phyloP scores from a whole-genome alignment of 345 rosid genomes.

The Viola odorata region DNA sequence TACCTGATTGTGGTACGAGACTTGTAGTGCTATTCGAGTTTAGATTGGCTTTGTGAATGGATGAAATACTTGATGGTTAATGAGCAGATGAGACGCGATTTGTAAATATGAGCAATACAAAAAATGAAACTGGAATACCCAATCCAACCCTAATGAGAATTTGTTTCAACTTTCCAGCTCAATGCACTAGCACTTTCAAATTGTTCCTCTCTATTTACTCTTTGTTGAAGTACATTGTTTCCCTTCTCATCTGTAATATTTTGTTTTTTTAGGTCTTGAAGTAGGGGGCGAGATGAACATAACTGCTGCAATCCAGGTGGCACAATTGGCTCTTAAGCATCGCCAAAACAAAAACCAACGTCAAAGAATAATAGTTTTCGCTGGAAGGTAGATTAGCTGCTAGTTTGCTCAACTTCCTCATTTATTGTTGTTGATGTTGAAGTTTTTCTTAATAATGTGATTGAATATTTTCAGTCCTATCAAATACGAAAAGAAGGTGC shows the following conservation, averaged over 20 bases:
- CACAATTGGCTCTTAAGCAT: constrained; percentile 97
- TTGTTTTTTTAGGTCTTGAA: constrained; percentile 48
- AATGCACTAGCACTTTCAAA: not conserved
- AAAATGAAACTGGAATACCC: not conserved
- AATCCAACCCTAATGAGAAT: not conserved
- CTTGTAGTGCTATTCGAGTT: not conserved
- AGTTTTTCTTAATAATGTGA: constrained; percentile 1
- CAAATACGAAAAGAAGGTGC: constrained; percentile 69
- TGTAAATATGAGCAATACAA: not conserved
- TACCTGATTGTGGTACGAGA: not conserved
- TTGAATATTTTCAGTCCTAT: constrained; percentile 51
- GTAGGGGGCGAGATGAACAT: constrained; percentile 91
- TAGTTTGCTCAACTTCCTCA: not conserved
- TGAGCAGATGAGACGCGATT: not conserved
- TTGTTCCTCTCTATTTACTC: no score
- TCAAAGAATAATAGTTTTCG: constrained; percentile 88
- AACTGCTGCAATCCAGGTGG: constrained; percentile 82
- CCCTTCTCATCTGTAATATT: no score
- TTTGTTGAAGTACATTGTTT: no score
- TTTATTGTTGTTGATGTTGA: not conserved
- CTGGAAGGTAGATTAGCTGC: constrained; percentile 64
- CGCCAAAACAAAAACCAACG: constrained; percentile 96
- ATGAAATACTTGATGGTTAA: no score
- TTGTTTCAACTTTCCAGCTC: not conserved
- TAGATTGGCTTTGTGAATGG: not conserved